A percentile compares a stretch with the other conserved stretches of the same genome.
Conservation (phyloP, 208 protist species). For the Blastocrithidia nonstop region DNA sequence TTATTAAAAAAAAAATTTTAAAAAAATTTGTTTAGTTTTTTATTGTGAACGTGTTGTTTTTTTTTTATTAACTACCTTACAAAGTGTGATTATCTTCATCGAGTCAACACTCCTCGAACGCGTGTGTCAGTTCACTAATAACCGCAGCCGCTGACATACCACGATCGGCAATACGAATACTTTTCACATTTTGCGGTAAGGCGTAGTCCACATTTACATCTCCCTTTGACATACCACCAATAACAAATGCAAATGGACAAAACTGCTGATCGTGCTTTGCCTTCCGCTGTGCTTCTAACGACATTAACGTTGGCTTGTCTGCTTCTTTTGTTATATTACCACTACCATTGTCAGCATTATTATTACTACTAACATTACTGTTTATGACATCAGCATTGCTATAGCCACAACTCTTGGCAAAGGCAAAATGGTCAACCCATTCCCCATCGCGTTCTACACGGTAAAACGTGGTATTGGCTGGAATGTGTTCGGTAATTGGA, state of each 20-base stretch:
- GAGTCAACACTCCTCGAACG: conserved; percentile 78
- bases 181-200: conserved; percentile 28
- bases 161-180: conserved; percentile 48
- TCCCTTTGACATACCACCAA: conserved; percentile 77
- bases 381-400: conserved; percentile 9
- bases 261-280: conserved; percentile 30
- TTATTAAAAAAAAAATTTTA: too few species aligned
- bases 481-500: conserved; percentile 96
- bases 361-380: conserved; percentile 8
- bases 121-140: conserved; percentile 45
- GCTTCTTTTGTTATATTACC: conserved; percentile 3
- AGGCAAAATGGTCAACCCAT: conserved; percentile 44
- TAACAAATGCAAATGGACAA: conserved; percentile 68
- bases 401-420: conserved; percentile 27
- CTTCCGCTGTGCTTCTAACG: conserved; percentile 15
- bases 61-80: not conserved
- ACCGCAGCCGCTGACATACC: conserved; percentile 76
- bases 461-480: conserved; percentile 55
- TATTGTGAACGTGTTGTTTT: too few species aligned
- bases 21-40: too few species aligned
- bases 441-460: conserved; percentile 79
- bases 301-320: not conserved
- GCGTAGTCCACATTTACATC: conserved; percentile 65
- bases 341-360: not conserved
- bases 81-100: conserved; percentile 55